These are phyloP conservation scores for Neonectria neomacrospora DNA, from an alignment of 2,329 filamentous ascomycete genomes.

Conservation along the genomic window DNA sequence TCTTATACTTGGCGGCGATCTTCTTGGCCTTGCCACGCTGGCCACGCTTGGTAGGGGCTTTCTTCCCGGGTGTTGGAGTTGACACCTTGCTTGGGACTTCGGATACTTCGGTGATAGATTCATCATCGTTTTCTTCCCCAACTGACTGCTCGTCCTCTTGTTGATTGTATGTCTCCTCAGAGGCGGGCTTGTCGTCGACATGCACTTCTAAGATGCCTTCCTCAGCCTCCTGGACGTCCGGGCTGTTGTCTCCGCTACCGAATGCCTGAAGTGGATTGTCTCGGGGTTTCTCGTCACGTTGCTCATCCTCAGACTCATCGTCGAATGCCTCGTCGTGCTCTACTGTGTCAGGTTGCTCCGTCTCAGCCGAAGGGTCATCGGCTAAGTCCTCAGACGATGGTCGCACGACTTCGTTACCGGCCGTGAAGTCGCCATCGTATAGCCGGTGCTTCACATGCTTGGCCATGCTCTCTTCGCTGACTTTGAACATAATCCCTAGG, in stretches of 20 bases:
- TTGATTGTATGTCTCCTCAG: constrained; percentile 38
- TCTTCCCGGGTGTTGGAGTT: constrained; percentile 50
- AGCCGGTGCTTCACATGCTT: constrained; percentile 78
- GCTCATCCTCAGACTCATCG: constrained; percentile 48
- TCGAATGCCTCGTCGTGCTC: constrained; percentile 48
- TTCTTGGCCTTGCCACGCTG: constrained; percentile 88
- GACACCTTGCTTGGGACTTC: constrained; percentile 34
- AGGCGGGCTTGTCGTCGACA: constrained; percentile 33
- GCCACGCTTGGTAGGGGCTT: constrained; percentile 69
- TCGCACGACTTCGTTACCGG: constrained; percentile 37
- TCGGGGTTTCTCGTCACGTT: constrained; percentile 46
- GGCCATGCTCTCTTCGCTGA: constrained; percentile 87
- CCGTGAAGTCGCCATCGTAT: constrained; percentile 41
- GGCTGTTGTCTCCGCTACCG: constrained; percentile 40
- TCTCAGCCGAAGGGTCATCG: constrained; percentile 38
- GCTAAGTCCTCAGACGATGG: constrained; percentile 40
- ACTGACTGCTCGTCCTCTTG: constrained; percentile 39
- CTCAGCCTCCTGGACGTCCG: constrained; percentile 42
- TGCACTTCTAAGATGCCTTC: constrained; percentile 42
- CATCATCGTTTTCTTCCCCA: constrained; percentile 43
- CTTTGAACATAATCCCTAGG: constrained; percentile 86
- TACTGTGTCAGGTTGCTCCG: constrained; percentile 35
- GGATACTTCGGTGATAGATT: constrained; percentile 30
- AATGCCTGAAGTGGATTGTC: constrained; percentile 53
- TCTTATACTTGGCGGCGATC: constrained; percentile 86